These are phyloP conservation scores for Torulaspora maleeae DNA, from an alignment of 805 yeast genomes.

Conservation along the genomic window DNA sequence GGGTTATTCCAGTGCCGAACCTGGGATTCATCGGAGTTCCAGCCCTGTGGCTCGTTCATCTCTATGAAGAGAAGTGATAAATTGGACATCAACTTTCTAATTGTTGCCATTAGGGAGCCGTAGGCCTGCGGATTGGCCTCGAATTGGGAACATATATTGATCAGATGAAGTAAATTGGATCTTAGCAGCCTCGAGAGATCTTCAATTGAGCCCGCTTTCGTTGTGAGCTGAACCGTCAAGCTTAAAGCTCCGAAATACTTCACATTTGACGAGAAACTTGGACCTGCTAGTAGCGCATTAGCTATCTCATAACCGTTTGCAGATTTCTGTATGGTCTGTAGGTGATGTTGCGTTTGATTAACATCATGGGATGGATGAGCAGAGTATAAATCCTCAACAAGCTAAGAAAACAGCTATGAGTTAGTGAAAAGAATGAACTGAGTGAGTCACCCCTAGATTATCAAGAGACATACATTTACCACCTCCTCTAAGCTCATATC, in stretches of 20 bases:
- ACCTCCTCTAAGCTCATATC: slow-evolving; percentile 19
- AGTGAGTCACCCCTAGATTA: too few relatives aligned
- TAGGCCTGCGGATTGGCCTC: slow-evolving; percentile 15
- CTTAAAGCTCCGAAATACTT: slow-evolving; percentile 37
- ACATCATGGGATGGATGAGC: slow-evolving; percentile 28
- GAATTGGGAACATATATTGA: slow-evolving; percentile 17
- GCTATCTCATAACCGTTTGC: slow-evolving; percentile 30
- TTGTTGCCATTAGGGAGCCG: slow-evolving; percentile 19
- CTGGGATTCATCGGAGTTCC: slow-evolving; percentile 4
- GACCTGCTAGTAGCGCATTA: slow-evolving; percentile 22
- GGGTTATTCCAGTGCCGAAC: slow-evolving; percentile 33
- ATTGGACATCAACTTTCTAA: slow-evolving; percentile 36
- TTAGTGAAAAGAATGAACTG: slow-evolving; percentile 5
- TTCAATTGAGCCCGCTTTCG: slow-evolving; percentile 14
- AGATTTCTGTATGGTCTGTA: slow-evolving; percentile 33
- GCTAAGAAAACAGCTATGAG: slow-evolving; percentile 1
- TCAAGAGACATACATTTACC: slow-evolving; percentile 12
- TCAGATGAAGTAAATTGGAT: slow-evolving; percentile 26
- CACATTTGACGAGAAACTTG: slow-evolving; percentile 25
- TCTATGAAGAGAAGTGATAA: slow-evolving; percentile 31
- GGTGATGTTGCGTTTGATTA: slow-evolving; percentile 30
- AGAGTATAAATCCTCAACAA: slow-evolving; percentile 30
- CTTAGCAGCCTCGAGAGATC: slow-evolving; percentile 24
- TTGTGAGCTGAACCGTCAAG: slow-evolving; percentile 32
- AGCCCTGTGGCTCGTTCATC: slow-evolving; percentile 20